Percentiles rank a stretch among this genome's conserved stretches.
Conservation (phyloP, 768 basidiomycete species). For the Pleurotus citrinopileatus region DNA sequence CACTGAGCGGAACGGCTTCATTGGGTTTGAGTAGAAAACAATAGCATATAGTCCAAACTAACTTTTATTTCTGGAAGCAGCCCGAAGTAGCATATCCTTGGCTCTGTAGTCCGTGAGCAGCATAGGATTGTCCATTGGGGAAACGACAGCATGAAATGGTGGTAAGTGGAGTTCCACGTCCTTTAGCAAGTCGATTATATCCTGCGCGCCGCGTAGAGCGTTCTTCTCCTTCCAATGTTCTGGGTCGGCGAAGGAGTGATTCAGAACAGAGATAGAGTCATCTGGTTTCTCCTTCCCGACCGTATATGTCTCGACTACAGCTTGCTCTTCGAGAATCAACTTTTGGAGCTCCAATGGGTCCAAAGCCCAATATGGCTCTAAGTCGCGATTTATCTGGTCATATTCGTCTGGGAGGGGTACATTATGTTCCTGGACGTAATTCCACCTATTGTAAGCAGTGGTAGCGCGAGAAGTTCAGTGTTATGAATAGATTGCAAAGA, state of each 20-base stretch:
- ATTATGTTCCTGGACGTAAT: constrained; percentile 39
- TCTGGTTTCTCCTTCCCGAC: constrained; percentile 5
- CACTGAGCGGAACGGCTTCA: constrained; percentile 21
- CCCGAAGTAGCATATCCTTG: background rate
- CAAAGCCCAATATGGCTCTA: constrained; percentile 16
- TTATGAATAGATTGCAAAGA: too few species aligned
- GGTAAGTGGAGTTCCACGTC: constrained; percentile 30
- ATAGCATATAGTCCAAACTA: constrained; percentile 10
- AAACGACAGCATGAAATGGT: constrained; percentile 34
- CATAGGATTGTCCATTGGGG: constrained; percentile 30
- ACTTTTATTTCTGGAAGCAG: constrained; percentile 19
- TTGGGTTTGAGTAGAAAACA: background rate
- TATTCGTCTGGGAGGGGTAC: constrained; percentile 54
- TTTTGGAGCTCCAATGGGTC: constrained; percentile 13
- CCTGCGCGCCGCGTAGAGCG: constrained; percentile 4
- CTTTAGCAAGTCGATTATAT: constrained; percentile 23
- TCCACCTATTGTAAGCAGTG: constrained; percentile 33
- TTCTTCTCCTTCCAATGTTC: constrained; percentile 10
- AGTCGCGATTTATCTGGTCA: constrained; percentile 37
- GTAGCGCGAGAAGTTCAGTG: too few species aligned
- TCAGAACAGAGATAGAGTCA: background rate
- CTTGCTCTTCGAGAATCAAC: constrained; percentile 1
- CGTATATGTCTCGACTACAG: constrained; percentile 10
- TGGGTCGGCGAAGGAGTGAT: constrained; percentile 2
- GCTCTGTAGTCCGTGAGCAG: constrained; percentile 19